These are phyloP conservation scores for Coniosporium apollinis DNA, from an alignment of 495 filamentous ascomycete species.

Conservation along the genomic window DNA sequence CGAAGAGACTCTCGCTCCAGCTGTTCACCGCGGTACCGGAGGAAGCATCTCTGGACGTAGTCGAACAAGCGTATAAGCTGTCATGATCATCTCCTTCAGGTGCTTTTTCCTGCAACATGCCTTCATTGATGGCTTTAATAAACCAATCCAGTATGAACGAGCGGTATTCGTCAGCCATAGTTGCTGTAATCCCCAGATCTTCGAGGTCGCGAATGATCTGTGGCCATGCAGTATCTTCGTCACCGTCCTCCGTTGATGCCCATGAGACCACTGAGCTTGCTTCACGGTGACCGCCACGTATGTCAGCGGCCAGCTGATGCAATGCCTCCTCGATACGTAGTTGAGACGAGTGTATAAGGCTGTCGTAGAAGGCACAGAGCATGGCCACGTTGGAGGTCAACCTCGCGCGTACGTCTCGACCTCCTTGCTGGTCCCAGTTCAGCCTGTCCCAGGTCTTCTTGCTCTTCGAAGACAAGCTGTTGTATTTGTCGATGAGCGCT, in stretches of 20 bases:
- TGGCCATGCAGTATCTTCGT: conserved; percentile 9
- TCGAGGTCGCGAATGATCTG: conserved; percentile 12
- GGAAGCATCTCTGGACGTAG: background rate
- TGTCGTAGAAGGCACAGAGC: conserved; percentile 11
- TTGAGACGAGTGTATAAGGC: conserved; percentile 8
- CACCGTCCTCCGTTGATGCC: conserved; percentile 4
- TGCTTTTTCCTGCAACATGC: conserved; percentile 8
- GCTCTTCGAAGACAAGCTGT: conserved; percentile 7
- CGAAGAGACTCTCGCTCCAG: background rate
- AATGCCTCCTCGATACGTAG: conserved; percentile 7
- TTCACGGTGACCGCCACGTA: conserved; percentile 7
- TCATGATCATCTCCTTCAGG: conserved; percentile 2
- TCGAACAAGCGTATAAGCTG: too few relatives aligned
- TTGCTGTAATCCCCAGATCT: conserved; percentile 10
- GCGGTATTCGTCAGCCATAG: conserved; percentile 6
- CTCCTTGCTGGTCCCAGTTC: conserved; percentile 8
- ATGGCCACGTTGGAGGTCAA: conserved; percentile 10
- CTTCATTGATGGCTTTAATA: conserved; percentile 11
- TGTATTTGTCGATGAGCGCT: conserved; percentile 5
- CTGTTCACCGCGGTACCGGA: background rate
- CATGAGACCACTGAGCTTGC: conserved; percentile 4
- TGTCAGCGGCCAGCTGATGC: conserved; percentile 6
- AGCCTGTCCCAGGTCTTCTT: conserved; percentile 10
- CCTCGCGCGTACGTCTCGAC: conserved; percentile 5
- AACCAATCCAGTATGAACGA: conserved; percentile 14